These are phyloP conservation scores for Phaeodactylum tricornutum DNA, from an alignment of 108 stramenopile species.

Conservation along the genomic window DNA sequence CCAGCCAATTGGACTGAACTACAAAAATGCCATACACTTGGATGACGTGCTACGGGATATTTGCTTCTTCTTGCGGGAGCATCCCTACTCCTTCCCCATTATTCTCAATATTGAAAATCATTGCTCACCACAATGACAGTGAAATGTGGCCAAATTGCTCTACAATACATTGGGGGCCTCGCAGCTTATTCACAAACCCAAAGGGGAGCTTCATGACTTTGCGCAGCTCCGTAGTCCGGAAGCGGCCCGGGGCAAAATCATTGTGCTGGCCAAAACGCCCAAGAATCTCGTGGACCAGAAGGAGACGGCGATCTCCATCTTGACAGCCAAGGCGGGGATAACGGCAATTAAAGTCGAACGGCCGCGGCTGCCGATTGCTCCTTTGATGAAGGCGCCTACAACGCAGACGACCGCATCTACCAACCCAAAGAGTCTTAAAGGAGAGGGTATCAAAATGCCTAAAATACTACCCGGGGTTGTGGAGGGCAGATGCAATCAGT, in stretches of 20 bases:
- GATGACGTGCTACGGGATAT: conserved; percentile 35
- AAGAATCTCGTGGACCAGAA: conserved; percentile 16
- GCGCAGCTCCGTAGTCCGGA: conserved; percentile 59
- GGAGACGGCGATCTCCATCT: conserved; percentile 25
- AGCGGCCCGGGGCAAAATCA: conserved; percentile 61
- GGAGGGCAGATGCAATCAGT: conserved; percentile 29
- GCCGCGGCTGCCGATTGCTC: background rate
- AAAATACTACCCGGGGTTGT: conserved; percentile 53
- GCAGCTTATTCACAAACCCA: conserved; percentile 32
- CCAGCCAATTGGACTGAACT: background rate
- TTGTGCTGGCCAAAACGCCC: conserved; percentile 68
- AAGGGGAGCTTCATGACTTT: conserved; percentile 16
- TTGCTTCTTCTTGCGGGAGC: conserved; percentile 27
- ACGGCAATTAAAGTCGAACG: conserved; percentile 6
- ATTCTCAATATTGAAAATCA: conserved; percentile 93
- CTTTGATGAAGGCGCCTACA: background rate
- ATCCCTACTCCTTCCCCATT: conserved; percentile 71
- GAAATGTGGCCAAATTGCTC: conserved; percentile 61
- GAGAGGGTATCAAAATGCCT: conserved; percentile 51
- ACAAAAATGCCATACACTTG: conserved; percentile 15
- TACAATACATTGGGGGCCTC: conserved; percentile 32
- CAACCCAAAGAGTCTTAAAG: background rate
- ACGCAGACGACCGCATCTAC: background rate
- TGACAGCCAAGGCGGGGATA: conserved; percentile 20
- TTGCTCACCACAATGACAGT: conserved; percentile 70